Base-by-base conservation (phyloP, 805 yeast genomes). In the Suhomyces tanzawaensis region DNA sequence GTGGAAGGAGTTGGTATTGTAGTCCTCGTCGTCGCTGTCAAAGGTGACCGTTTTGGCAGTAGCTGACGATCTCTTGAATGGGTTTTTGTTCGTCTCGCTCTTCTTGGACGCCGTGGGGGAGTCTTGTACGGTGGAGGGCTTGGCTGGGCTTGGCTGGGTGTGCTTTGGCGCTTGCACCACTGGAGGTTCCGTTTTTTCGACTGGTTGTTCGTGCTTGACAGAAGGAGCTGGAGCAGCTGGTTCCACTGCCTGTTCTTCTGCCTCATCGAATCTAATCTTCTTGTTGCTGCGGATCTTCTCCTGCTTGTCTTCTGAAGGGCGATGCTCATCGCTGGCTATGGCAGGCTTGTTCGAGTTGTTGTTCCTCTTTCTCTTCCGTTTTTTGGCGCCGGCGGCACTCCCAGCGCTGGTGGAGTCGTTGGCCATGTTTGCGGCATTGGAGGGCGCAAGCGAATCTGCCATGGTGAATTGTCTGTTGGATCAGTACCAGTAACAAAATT, bases 341-440 rank as follows among this genome's bases (percentile, higher is more conserved):
- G 19, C 6, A 18, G 13, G 9, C n/a, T 27, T 27, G 14, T 24
- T 24, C 9, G 24, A 21, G 11, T 21, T 21, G 24, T 22, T 28
- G 35, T 49, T 45, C 42, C 57, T 62, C 51, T 54, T 59, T 49
- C 67, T 58, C 51, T 53, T 58, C 32, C 62, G 46, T 43, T 53
- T 54, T 42, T 48, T 53, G 30, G 36, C 6, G 9, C 7, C 30
- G 12, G 6, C 14, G 12, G 27, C 27, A 21, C 24, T 21, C 9
- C 24, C 24, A 21, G 24, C 24, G 11, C 11, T 11, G 7, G 24
- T 21, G 24, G 7, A 7, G 11, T 11, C 24, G 7, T 21, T 21
- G 24, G 24, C 24, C 24, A 21, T 11, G 11, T 21, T 11, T 7
- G 24, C 9, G 9, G 24, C 11, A 7, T 21, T 21, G 11, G 24